Base-by-base conservation (phyloP, 2,329 filamentous ascomycete genomes). In the Fusarium liriodendri region DNA sequence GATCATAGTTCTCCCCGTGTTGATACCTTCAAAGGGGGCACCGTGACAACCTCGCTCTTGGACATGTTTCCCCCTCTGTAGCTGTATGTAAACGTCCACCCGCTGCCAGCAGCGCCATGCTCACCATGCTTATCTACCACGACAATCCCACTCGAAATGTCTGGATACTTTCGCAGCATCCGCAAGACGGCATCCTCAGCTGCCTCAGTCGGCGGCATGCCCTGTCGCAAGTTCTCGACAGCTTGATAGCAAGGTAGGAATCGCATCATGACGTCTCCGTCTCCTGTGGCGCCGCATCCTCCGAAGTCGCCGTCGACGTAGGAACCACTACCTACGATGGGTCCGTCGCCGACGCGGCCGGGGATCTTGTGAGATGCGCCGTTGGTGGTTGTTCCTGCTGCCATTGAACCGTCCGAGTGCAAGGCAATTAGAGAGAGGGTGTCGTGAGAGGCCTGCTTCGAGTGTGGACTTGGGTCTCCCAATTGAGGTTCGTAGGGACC, bases 231-330 rank as follows among this genome's bases (percentile, higher is more conserved):
- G 67, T 82, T 89, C 80, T 90, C 88, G 1, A 90, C 85, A 1
- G 88, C 88, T 74, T 89, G 88, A 73, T 89, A 89, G 75, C 88
- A 90, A 0, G 88, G 88, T 27, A 89, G 76, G 70, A 89, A 89
- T 5, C 87, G 83, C 85, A 89, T 87, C 87, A 89, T 89, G 67
- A 89, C 79, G 74, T 90, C 88, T 1, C 88, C 88, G 63, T 90
- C 88, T 2, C 88, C 88, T 0, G 88, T 89, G 2, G 88, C 87
- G 9, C 88, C 88, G 72, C 88, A 90, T 0, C 85, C 88, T 2
- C 88, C 88, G 1, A 88, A 84, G 4, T 88, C 86, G 6, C 81
- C 82, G 70, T 90, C 88, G 4, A 87, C 88, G 71, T 90, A 90
- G 2, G 87, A 87, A 2, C 88, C 88, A 62, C 86, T 88, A 1